Conservation (phyloP, 768 basidiomycete genomes). For the Coprinopsis sp. region DNA sequence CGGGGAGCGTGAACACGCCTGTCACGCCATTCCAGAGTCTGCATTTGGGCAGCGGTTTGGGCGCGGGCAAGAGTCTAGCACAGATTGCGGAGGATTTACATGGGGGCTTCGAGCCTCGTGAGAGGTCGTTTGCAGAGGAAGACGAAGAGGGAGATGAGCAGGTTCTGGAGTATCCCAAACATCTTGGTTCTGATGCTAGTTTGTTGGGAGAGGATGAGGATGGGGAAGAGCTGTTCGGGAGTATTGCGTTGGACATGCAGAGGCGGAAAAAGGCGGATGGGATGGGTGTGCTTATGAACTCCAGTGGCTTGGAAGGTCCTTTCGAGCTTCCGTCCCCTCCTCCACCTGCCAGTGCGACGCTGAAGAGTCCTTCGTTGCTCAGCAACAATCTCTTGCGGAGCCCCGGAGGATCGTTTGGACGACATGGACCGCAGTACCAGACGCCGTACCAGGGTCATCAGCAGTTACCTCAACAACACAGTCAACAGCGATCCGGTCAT, state of each 20-base stretch:
- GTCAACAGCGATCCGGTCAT: background rate
- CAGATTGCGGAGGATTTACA: conserved; percentile 15
- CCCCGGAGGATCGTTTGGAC: no score
- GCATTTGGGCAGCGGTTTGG: no score
- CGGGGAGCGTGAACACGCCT: conserved; percentile 20
- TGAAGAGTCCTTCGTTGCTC: no score
- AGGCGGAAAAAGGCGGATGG: conserved; percentile 48
- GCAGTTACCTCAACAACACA: background rate
- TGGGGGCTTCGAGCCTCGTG: background rate
- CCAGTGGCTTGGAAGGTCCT: no score
- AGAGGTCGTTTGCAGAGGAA: background rate
- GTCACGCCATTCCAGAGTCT: conserved; percentile 22
- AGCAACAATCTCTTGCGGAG: no score
- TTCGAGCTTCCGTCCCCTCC: conserved; percentile 24
- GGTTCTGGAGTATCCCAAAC: no score
- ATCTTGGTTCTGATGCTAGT: no score
- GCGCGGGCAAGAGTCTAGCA: conserved; percentile 12
- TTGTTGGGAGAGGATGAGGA: conserved; percentile 32
- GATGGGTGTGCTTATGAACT: conserved; percentile 35
- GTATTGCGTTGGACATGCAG: conserved; percentile 57
- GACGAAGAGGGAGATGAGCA: no score
- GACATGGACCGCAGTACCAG: no score
- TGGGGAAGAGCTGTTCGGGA: conserved; percentile 45
- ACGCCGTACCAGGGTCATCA: no score
- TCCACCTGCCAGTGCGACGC: no score